Evolutionary conservation across 2,329 filamentous ascomycete species (phyloP).

Genomic region (Fusarium penzigii): DNA sequence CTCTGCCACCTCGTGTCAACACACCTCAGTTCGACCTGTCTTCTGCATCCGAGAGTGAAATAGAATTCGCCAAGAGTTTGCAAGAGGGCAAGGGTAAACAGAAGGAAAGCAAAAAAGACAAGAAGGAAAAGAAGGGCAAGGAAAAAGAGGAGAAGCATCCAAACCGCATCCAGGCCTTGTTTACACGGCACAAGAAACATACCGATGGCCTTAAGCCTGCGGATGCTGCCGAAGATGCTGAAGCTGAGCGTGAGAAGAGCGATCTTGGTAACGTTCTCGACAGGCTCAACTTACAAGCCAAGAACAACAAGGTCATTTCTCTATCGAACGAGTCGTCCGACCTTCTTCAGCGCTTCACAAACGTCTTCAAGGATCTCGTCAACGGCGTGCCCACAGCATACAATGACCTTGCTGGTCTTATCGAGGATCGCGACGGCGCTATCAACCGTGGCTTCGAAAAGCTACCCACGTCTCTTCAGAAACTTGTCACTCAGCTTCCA

Average conservation of each 20-base stretch:
- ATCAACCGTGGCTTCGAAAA: conserved; percentile 62
- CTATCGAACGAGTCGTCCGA: conserved; percentile 83
- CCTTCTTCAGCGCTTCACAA: conserved; percentile 79
- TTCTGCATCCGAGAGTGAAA: conserved; percentile 20
- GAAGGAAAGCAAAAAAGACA: conserved; percentile 20
- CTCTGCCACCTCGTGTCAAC: conserved; percentile 55
- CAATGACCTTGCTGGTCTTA: conserved; percentile 71
- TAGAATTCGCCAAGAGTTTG: conserved; percentile 31
- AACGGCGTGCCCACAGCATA: conserved; percentile 94
- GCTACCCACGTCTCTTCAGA: conserved; percentile 79
- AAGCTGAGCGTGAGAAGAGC: conserved; percentile 56
- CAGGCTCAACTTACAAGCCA: conserved; percentile 77
- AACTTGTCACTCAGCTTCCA: conserved; percentile 81
- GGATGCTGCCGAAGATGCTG: conserved; percentile 43
- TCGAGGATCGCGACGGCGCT: conserved; percentile 63
- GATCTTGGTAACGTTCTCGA: conserved; percentile 82
- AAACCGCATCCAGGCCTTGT: conserved; percentile 38
- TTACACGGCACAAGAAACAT: conserved; percentile 42
- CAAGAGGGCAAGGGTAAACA: conserved; percentile 34
- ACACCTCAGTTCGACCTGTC: conserved; percentile 48
- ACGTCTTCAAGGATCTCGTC: conserved; percentile 88
- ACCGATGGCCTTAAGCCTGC: conserved; percentile 37
- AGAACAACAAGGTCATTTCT: conserved; percentile 83
- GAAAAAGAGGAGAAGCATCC: conserved; percentile 35
- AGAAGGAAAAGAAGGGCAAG: conserved; percentile 27